These are phyloP conservation scores for Ceratocystis cacaofunesta DNA, from an alignment of 2,329 filamentous ascomycete genomes.

Conservation along the genomic window DNA sequence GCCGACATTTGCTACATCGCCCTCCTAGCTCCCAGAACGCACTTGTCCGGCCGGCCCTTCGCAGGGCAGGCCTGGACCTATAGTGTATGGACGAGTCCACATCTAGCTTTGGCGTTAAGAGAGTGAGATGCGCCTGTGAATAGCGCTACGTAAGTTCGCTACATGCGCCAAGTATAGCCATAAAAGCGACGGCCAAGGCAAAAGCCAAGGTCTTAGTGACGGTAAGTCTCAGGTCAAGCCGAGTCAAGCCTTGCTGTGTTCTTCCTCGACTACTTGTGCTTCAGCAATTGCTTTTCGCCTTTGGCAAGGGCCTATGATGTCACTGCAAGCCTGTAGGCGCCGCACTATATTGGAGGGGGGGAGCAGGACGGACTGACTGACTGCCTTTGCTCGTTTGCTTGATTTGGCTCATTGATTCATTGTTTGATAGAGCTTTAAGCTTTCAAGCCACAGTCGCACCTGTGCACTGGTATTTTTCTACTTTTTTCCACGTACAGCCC, in stretches of 20 bases:
- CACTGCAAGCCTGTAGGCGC: no score
- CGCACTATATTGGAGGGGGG: neutral
- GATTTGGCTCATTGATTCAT: neutral
- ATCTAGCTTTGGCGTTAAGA: neutral
- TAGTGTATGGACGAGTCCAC: no score
- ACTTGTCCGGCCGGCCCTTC: neutral
- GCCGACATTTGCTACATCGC: neutral
- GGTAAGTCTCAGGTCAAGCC: neutral
- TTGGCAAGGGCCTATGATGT: no score
- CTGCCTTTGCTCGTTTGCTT: neutral
- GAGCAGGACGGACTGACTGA: no score
- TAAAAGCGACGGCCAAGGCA: no score
- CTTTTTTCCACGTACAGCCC: neutral
- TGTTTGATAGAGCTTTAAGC: conserved; percentile 1
- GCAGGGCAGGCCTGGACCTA: neutral
- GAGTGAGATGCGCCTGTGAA: neutral
- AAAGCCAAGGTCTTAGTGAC: neutral
- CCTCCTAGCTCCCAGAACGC: neutral
- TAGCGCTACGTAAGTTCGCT: no score
- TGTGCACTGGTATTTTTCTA: neutral
- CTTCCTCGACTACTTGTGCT: no score
- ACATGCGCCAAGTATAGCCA: no score
- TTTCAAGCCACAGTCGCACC: conserved; percentile 10
- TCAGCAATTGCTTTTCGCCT: no score
- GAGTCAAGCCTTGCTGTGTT: neutral